Base-by-base conservation (phyloP, 768 basidiomycete species). In the Mycena epipterygia region DNA sequence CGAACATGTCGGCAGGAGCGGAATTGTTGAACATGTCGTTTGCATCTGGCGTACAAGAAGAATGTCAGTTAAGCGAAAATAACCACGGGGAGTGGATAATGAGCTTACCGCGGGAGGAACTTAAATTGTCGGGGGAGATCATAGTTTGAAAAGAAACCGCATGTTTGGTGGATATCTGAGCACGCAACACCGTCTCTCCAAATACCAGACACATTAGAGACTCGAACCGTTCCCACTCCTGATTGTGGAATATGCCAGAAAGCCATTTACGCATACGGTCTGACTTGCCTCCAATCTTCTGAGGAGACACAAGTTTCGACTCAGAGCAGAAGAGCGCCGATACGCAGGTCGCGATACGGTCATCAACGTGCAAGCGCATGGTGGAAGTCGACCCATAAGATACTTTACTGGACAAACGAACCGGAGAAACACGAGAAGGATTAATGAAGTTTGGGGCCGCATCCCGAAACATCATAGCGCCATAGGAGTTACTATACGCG, bases 201-300 rank as follows among this genome's bases (percentile, higher is more conserved):
- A n/a, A n/a, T n/a, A n/a, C n/a, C n/a, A n/a, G n/a, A n/a, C n/a
- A n/a, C n/a, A n/a, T n/a, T n/a, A n/a, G n/a, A n/a, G n/a, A n/a
- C n/a, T n/a, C n/a, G n/a, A 55, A 52, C 0, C 61, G 61, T 14
- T 63, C 61, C 61, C 61, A 63, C 4, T 80, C 61, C 9, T 52
- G 61, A n/a, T 63, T 63, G 35, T 63, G 61, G 37, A 52, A 52
- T 2, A 63, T 32, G 5, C 61, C 61, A 30, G 48, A 39, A 2
- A 62, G n/a, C 60, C 60, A 49, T 29, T 62, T 62, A 3, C 48
- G 60, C 44, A 62, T 33, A 1, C 60, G 32, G 0, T 51, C 60
- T 1, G 46, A 44, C 13, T 46, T 62, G 0, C 32, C 60, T 1
- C 60, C 60, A 2, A 62, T 48, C 27, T 62, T 62, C 1, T 2